Percentiles rank a stretch among this genome's conserved stretches.
Evolutionary conservation across 179 eudicot species (phyloP).

Genomic region (Beta corolliflora): DNA sequence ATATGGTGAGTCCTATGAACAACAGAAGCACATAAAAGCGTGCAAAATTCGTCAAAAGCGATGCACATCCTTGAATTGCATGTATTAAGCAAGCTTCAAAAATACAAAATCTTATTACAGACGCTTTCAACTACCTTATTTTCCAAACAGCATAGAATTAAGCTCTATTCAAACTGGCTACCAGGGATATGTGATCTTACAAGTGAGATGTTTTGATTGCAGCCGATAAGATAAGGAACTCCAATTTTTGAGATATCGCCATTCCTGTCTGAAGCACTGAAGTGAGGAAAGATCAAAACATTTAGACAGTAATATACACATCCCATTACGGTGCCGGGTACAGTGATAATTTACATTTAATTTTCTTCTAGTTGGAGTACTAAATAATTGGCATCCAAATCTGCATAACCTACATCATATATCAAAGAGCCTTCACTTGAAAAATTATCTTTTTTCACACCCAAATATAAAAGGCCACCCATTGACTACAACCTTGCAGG

Average conservation of each 20-base stretch:
- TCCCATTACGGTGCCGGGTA: background rate
- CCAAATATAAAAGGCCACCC: background rate
- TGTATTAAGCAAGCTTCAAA: background rate
- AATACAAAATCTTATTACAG: background rate
- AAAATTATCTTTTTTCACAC: background rate
- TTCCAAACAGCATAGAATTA: background rate
- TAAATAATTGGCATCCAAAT: background rate
- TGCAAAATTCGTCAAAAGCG: background rate
- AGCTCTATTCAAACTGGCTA: background rate
- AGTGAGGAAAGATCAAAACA: constrained; percentile 18
- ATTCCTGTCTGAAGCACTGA: constrained; percentile 78
- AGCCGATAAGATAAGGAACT: constrained; percentile 33
- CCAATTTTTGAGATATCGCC: constrained; percentile 41
- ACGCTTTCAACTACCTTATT: background rate
- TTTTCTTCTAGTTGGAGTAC: background rate
- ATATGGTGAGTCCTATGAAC: constrained; percentile 49
- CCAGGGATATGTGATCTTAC: constrained; percentile 40
- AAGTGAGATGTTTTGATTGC: constrained; percentile 36
- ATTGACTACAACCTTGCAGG: background rate
- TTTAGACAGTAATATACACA: constrained; percentile 5
- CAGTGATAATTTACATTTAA: background rate
- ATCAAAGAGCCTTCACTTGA: background rate
- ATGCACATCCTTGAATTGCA: background rate
- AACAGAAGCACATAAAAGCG: background rate
- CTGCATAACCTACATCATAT: background rate